A percentile compares a stretch with the other conserved stretches of the same genome.
Evolutionary conservation across 1,284 basidiomycete species (phyloP).

Genomic region (Baeospora myosura): DNA sequence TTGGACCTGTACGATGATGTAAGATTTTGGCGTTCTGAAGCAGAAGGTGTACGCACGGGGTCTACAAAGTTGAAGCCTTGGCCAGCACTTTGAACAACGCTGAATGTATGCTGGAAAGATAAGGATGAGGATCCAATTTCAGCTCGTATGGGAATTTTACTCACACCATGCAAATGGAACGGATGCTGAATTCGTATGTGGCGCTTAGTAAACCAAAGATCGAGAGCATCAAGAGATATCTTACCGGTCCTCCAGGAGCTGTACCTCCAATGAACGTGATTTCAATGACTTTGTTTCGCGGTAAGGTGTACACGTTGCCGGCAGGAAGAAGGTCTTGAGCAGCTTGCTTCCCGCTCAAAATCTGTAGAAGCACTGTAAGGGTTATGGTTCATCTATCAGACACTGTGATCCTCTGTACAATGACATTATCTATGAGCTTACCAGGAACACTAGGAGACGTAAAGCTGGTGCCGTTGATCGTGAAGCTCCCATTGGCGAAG

Average conservation of each 20-base stretch:
- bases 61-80: slow-evolving; percentile 27
- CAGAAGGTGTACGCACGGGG: slow-evolving; percentile 21
- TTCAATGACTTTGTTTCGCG: slow-evolving; percentile 16
- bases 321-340: slow-evolving; percentile 15
- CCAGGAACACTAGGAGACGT: too few relatives aligned
- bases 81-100: slow-evolving; percentile 28
- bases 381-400: slow-evolving; percentile 8
- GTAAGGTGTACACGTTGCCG: slow-evolving; percentile 15
- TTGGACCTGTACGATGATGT: slow-evolving; percentile 13
- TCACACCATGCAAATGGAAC: slow-evolving; percentile 34
- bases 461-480: slow-evolving; percentile 24
- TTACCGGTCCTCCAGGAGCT: slow-evolving; percentile 8
- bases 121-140: not conserved
- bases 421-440: too few relatives aligned
- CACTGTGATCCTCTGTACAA: not conserved
- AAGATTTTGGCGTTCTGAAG: not conserved
- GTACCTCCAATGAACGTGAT: slow-evolving; percentile 12
- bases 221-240: not conserved
- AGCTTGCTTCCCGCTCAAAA: not conserved
- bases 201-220: not conserved
- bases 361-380: slow-evolving; percentile 4
- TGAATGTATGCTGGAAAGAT: slow-evolving; percentile 24
- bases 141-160: slow-evolving; percentile 16
- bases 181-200: slow-evolving; percentile 31
- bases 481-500: slow-evolving; percentile 18